Evolutionary conservation across 805 yeast genomes (phyloP).

Genomic region (Candida krabiensis): DNA sequence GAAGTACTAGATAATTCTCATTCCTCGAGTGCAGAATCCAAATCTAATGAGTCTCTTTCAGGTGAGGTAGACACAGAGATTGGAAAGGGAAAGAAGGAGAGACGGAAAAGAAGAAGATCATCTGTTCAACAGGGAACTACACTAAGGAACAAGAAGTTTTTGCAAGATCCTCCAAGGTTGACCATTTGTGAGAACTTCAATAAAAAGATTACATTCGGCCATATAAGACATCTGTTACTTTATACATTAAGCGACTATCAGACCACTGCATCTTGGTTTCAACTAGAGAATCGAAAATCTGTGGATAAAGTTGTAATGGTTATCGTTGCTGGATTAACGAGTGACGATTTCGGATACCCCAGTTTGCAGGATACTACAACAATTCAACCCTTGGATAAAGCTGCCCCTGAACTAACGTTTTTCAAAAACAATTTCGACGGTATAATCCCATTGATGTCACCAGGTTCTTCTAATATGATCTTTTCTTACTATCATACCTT

Average conservation of each 20-base stretch:
- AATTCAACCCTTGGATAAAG: constrained; percentile 12
- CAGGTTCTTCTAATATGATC: constrained; percentile 62
- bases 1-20: constrained; percentile 5
- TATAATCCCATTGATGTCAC: constrained; percentile 53
- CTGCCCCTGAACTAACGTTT: constrained; percentile 29
- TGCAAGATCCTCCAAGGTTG: constrained; percentile 26
- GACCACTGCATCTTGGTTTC: constrained; percentile 49
- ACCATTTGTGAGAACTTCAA: constrained; percentile 13
- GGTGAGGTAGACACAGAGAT: background rate
- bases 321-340: constrained; percentile 63
- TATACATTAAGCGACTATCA: constrained; percentile 42
- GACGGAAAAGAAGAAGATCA: constrained; percentile 42
- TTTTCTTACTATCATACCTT: constrained; percentile 56
- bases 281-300: constrained; percentile 44
- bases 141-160: constrained; percentile 34
- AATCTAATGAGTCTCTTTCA: constrained; percentile 30
- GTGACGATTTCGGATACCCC: constrained; percentile 41
- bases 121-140: constrained; percentile 31
- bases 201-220: constrained; percentile 35
- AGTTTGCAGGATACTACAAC: constrained; percentile 8
- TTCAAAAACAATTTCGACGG: constrained; percentile 40
- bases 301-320: constrained; percentile 58
- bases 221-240: constrained; percentile 47
- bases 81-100: constrained; percentile 10
- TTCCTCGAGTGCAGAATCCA: constrained; percentile 11